Evolutionary conservation across 345 rosid species (phyloP), one percentile per base, ranked within the genome.

Genomic region (Cardamine chenopodiifolia): DNA sequence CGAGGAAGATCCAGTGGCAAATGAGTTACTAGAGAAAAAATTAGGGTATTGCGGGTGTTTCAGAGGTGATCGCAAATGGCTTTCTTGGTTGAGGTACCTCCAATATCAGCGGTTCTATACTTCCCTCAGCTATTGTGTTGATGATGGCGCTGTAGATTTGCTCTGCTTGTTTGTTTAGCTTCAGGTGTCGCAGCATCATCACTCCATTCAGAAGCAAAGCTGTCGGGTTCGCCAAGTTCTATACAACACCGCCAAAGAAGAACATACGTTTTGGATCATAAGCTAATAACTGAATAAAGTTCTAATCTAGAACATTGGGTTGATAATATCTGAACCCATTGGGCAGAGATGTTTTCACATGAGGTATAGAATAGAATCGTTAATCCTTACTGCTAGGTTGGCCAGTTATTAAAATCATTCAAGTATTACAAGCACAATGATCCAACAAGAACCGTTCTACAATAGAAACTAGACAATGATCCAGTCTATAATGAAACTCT

Each of bases 181-280:
- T 83, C 66, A 92, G 80, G 76, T 92, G 99, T 53, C 86, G 89
- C 79, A 95, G 82, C 98, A 92, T 92, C 58, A 90, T 53, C 54
- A 95, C 93, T 37, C 89, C 61, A 66, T 97, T 92, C 83, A 90
- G 64, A 54, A 92, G 82, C 80, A 92, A 82, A 42, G 99, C 99
- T 40, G 99, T 95, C 18, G 99, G 98, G 73, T 95, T 95, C 18
- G 99, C 98, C 88, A 92, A 5, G 82, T 95, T 87, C 99, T 89
- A 2, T 26, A 60, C 20, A 50, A 55, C 49, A 62, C 4, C 40
- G 3, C 52, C 54, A 62, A 62, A 53, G 3, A 70, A 35, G 15
- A 64, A 39, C 44, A 53, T 1, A 26, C 53, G 17, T 57, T 52
- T 47, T 8, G 31, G 19, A 1, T 40, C 26, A 40, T 54, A 40